Evolutionary conservation across 768 basidiomycete genomes (phyloP).

Genomic region (Amanita subjunquillea): DNA sequence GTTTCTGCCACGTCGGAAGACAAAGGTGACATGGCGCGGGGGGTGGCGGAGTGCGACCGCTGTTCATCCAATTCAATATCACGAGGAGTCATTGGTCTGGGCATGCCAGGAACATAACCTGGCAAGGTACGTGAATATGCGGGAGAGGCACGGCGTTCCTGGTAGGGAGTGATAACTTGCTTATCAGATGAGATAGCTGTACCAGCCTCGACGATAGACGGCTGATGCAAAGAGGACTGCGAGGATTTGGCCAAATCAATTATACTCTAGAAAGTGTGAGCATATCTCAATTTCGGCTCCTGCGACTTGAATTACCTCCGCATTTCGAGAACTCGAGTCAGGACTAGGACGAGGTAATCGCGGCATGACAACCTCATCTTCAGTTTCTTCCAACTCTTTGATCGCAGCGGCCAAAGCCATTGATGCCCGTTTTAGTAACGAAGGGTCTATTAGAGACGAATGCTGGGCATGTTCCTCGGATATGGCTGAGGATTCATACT

Average conservation of each 20-base stretch:
- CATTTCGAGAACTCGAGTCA: background rate
- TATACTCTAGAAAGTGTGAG: background rate
- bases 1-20: slow-evolving; percentile 24
- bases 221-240: slow-evolving; percentile 4
- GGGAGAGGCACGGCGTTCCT: slow-evolving; percentile 48
- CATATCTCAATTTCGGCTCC: background rate
- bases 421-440: slow-evolving; percentile 53
- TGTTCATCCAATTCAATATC: slow-evolving; percentile 67
- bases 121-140: slow-evolving; percentile 56
- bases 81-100: slow-evolving; percentile 83
- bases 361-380: slow-evolving; percentile 71
- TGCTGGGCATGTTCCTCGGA: slow-evolving; percentile 23
- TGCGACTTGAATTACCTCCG: background rate
- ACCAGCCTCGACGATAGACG: slow-evolving; percentile 42
- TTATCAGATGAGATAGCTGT: slow-evolving; percentile 67
- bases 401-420: slow-evolving; percentile 69
- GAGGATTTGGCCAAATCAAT: background rate
- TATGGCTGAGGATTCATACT: slow-evolving; percentile 17
- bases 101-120: slow-evolving; percentile 87
- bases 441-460: slow-evolving; percentile 31
- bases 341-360: slow-evolving; percentile 26
- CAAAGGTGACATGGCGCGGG: slow-evolving; percentile 65
- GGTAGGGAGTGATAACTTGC: slow-evolving; percentile 34
- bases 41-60: slow-evolving; percentile 64
- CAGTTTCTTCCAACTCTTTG: slow-evolving; percentile 64